Evolutionary conservation across 306 rosid species (phyloP).

Genomic region (Vigna radiata): DNA sequence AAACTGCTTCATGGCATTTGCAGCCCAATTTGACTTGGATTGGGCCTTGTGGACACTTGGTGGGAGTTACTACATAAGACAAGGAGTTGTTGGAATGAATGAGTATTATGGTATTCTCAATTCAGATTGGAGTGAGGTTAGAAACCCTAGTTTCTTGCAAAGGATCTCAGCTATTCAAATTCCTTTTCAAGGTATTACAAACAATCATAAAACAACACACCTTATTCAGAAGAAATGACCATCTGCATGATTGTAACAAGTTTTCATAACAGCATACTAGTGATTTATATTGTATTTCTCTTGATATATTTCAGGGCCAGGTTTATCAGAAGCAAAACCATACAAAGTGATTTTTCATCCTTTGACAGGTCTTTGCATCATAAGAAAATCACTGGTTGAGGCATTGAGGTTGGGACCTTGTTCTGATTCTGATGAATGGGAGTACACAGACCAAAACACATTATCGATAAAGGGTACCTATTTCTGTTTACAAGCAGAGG

Average conservation of each 20-base stretch:
- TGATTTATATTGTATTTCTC: neutral
- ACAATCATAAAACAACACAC: neutral
- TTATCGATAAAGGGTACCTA: constrained; percentile 63
- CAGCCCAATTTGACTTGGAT: constrained; percentile 71
- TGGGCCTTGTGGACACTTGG: constrained; percentile 78
- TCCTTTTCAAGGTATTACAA: constrained; percentile 66
- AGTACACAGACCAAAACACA: constrained; percentile 54
- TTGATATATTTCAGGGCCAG: constrained; percentile 65
- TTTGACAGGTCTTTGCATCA: constrained; percentile 65
- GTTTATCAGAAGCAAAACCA: constrained; percentile 32
- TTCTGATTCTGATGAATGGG: constrained; percentile 66
- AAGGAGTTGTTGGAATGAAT: constrained; percentile 58
- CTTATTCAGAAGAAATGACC: too few relatives aligned
- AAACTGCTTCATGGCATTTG: constrained; percentile 60
- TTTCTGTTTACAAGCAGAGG: constrained; percentile 67
- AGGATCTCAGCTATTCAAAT: constrained; percentile 63
- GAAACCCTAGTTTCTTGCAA: constrained; percentile 57
- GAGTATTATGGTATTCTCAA: constrained; percentile 66
- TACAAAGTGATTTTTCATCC: constrained; percentile 75
- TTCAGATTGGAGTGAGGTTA: constrained; percentile 53
- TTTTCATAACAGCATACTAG: too few relatives aligned
- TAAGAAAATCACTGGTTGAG: constrained; percentile 46
- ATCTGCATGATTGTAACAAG: too few relatives aligned
- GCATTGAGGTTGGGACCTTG: constrained; percentile 62
- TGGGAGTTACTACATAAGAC: constrained; percentile 71